A percentile compares a stretch with the other conserved stretches of the same genome.
phyloP scores from a whole-genome alignment of 345 rosid genomes.

The Firmiana major region DNA sequence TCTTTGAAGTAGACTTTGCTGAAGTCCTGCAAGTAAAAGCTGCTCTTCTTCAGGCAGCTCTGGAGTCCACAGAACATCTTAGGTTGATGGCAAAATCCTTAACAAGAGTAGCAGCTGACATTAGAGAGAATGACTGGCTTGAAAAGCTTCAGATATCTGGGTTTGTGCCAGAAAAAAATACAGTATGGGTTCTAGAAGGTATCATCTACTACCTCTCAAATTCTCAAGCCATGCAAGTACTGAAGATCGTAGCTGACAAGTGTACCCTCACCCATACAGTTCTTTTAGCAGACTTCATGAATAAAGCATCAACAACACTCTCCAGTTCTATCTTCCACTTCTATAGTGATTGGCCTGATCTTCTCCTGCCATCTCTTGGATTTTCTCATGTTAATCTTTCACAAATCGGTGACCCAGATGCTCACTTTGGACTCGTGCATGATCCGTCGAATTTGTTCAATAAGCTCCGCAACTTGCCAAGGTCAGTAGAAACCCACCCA shows the following conservation, averaged over 20 bases:
- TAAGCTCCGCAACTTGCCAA: slow-evolving; percentile 76
- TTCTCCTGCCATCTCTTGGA: slow-evolving; percentile 78
- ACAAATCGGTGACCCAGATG: slow-evolving; percentile 93
- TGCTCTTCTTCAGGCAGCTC: slow-evolving; percentile 60
- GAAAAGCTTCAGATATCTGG: slow-evolving; percentile 73
- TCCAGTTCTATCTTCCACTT: slow-evolving; percentile 73
- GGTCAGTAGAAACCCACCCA: slow-evolving; percentile 68
- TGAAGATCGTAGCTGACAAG: slow-evolving; percentile 73
- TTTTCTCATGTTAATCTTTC: slow-evolving; percentile 81
- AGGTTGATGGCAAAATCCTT: slow-evolving; percentile 65
- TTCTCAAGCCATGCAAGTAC: slow-evolving; percentile 80
- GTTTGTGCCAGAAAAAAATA: slow-evolving; percentile 57
- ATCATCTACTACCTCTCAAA: slow-evolving; percentile 83
- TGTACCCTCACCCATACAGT: slow-evolving; percentile 55
- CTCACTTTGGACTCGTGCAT: slow-evolving; percentile 73
- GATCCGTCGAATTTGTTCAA: slow-evolving; percentile 76
- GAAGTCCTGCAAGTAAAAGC: slow-evolving; percentile 67
- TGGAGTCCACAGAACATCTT: slow-evolving; percentile 43
- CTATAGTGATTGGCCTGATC: slow-evolving; percentile 96
- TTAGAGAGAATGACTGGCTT: slow-evolving; percentile 65
- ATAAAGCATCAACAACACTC: slow-evolving; percentile 68
- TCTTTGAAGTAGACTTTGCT: slow-evolving; percentile 85
- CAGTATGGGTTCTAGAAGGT: slow-evolving; percentile 94
- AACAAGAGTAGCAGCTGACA: slow-evolving; percentile 72
- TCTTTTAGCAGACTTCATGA: slow-evolving; percentile 96